These are phyloP conservation scores for Themeda triandra DNA, from an alignment of 176 grass and related monocot species.

Conservation along the genomic window DNA sequence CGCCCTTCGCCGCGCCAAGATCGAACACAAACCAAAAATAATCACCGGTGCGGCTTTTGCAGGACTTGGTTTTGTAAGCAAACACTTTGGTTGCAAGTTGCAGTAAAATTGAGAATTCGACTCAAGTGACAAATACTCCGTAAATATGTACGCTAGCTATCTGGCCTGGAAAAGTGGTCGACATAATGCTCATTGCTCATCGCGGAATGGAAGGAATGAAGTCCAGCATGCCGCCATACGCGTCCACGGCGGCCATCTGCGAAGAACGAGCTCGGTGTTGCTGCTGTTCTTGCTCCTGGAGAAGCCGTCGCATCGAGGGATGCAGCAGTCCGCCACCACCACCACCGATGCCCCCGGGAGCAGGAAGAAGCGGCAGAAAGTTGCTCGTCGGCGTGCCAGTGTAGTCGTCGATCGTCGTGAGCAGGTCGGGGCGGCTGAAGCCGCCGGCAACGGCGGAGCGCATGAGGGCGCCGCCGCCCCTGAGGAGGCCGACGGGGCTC, in stretches of 20 bases:
- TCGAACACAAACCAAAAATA: not conserved
- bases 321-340: not conserved
- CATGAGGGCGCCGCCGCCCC: not conserved
- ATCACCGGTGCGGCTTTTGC: not conserved
- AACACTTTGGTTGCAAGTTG: not conserved
- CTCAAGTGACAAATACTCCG: too few species aligned
- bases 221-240: not conserved
- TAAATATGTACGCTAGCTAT: not conserved
- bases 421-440: not conserved
- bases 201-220: not conserved
- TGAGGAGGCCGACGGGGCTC: slow-evolving; percentile 24
- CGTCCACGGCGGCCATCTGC: not conserved
- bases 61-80: not conserved
- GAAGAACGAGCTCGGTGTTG: not conserved
- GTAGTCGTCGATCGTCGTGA: not conserved
- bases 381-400: not conserved
- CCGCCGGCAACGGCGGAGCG: not conserved
- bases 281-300: not conserved
- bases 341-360: too few species aligned
- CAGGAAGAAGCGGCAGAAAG: not conserved
- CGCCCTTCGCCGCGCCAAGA: not conserved
- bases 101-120: not conserved
- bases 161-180: not conserved
- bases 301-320: not conserved
- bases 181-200: not conserved